Conservation (phyloP, 345 rosid genomes). For the Eucalyptus coolabah region DNA sequence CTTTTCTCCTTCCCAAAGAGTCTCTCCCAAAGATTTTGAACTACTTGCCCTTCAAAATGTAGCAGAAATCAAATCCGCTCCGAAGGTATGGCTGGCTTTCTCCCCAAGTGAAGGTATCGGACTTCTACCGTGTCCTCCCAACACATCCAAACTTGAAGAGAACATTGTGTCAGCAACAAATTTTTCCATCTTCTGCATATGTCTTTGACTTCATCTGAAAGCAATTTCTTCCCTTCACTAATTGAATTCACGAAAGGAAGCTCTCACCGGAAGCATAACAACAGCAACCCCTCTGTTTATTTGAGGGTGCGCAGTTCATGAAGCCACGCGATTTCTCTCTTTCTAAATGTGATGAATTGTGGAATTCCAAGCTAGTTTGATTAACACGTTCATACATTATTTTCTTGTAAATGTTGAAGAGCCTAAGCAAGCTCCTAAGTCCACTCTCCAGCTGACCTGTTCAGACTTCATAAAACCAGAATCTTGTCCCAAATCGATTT, state of each 20-base stretch:
- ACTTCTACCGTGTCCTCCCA: too few species aligned
- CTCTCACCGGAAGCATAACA: background rate
- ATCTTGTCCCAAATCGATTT: background rate
- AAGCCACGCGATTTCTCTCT: background rate
- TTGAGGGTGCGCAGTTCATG: background rate
- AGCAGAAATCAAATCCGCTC: too few species aligned
- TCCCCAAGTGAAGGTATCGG: too few species aligned
- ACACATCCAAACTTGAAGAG: background rate
- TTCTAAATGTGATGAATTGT: background rate
- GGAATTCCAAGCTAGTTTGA: background rate
- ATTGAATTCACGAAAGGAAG: background rate
- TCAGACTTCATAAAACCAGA: background rate
- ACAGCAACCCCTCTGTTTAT: background rate
- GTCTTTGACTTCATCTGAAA: background rate
- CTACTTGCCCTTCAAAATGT: too few species aligned
- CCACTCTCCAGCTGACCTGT: background rate
- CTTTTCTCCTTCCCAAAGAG: too few species aligned
- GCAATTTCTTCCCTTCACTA: background rate
- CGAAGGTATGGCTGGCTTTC: too few species aligned
- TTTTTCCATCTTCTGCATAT: background rate
- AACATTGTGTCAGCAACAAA: background rate
- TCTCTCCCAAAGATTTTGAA: too few species aligned
- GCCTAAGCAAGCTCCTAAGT: background rate
- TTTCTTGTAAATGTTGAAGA: background rate
- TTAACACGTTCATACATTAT: background rate